Percentiles rank a stretch among this genome's conserved stretches.
Evolutionary conservation across 768 basidiomycete species (phyloP).

Genomic region (Tulasnella sp.): DNA sequence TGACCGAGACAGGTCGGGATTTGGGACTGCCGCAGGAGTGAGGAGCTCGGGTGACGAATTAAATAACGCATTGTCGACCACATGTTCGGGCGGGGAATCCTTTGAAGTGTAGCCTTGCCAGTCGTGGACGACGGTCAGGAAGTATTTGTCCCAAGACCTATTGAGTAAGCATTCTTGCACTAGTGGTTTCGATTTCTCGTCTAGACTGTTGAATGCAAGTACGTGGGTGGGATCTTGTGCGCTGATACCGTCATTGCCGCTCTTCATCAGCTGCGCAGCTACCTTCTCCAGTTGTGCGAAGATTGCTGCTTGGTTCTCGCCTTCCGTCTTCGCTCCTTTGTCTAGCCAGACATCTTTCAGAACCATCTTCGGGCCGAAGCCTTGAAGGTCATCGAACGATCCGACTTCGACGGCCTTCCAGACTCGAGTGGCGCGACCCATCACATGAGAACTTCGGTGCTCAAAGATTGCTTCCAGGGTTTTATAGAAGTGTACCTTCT

Average conservation of each 20-base stretch:
- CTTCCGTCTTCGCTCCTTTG: background rate
- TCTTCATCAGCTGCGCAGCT: background rate
- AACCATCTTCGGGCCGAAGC: background rate
- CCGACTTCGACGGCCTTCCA: background rate
- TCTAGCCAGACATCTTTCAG: background rate
- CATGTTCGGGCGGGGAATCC: background rate
- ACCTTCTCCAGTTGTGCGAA: background rate
- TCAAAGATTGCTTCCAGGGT: background rate
- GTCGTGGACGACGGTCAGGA: too few relatives aligned
- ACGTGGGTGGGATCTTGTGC: too few relatives aligned
- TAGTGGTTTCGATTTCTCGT: background rate
- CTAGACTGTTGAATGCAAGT: background rate
- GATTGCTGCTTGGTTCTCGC: background rate
- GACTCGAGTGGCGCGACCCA: background rate
- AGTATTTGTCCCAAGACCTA: too few relatives aligned
- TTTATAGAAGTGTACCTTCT: too few relatives aligned
- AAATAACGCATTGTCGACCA: too few relatives aligned
- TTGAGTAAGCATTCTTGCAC: too few relatives aligned
- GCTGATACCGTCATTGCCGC: too few relatives aligned
- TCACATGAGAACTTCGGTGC: background rate
- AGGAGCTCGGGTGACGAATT: too few relatives aligned
- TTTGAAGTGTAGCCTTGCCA: too few relatives aligned
- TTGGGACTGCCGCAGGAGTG: too few relatives aligned
- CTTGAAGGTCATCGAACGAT: background rate
- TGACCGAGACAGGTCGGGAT: too few relatives aligned